Percentiles rank a stretch among this genome's conserved stretches.
phyloP scores from a whole-genome alignment of 352 stramenopile species.

The Globisporangium parvum region DNA sequence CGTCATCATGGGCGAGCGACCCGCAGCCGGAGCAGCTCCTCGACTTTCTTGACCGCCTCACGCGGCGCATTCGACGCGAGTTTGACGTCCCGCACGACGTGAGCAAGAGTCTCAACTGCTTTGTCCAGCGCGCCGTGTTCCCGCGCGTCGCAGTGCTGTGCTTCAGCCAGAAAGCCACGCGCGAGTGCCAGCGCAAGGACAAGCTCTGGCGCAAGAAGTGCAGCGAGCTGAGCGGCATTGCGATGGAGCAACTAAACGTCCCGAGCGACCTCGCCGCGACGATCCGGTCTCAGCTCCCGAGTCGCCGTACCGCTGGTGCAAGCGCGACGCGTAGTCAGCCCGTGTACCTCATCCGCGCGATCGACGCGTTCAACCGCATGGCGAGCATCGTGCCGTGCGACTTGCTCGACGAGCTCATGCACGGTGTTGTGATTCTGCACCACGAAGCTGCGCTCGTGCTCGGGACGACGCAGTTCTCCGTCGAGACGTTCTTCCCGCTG shows the following conservation, averaged over 20 bases:
- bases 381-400: slow-evolving; percentile 75
- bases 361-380: slow-evolving; percentile 81
- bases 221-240: slow-evolving; percentile 46
- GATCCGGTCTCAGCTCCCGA: slow-evolving; percentile 48
- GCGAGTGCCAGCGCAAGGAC: slow-evolving; percentile 79
- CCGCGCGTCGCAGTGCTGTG: slow-evolving; percentile 66
- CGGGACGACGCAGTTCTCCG: slow-evolving; percentile 82
- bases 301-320: slow-evolving; percentile 22
- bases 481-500: slow-evolving; percentile 84
- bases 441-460: slow-evolving; percentile 81
- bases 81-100: slow-evolving; percentile 68
- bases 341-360: slow-evolving; percentile 57
- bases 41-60: slow-evolving; percentile 69
- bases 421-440: slow-evolving; percentile 77
- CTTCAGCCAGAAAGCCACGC: slow-evolving; percentile 58
- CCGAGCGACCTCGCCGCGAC: slow-evolving; percentile 46
- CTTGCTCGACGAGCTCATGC: slow-evolving; percentile 79
- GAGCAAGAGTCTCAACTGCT: slow-evolving; percentile 70
- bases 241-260: slow-evolving; percentile 63
- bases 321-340: slow-evolving; percentile 12
- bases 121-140: slow-evolving; percentile 76
- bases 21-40: slow-evolving; percentile 68
- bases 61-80: slow-evolving; percentile 57
- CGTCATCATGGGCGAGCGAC: slow-evolving; percentile 43
- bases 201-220: slow-evolving; percentile 80